Percentiles rank a stretch among this genome's conserved stretches.
Evolutionary conservation across 371 early-diverging fungal species (phyloP).

Genomic region (Funneliformis caledonium): DNA sequence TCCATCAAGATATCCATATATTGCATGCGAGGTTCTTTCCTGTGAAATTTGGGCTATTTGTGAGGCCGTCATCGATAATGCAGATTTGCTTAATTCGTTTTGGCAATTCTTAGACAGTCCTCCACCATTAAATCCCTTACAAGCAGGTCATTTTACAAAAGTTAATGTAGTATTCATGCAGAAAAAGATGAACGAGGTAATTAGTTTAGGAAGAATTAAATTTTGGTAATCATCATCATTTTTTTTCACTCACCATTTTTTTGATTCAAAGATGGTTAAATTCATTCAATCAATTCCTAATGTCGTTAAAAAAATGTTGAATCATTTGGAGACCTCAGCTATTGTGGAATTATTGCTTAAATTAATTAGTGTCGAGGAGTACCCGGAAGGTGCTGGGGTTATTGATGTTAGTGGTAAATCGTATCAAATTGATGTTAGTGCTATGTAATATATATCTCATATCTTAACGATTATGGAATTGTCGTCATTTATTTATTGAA

Average conservation of each 20-base stretch:
- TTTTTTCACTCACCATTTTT: not conserved
- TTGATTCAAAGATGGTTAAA: constrained; percentile 34
- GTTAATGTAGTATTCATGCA: constrained; percentile 83
- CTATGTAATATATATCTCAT: not conserved
- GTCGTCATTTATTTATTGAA: not conserved
- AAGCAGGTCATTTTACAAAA: constrained; percentile 87
- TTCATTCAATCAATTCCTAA: constrained; percentile 27
- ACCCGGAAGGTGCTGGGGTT: constrained; percentile 80
- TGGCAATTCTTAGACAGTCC: constrained; percentile 84
- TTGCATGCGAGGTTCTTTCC: constrained; percentile 85
- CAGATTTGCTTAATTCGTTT: constrained; percentile 72
- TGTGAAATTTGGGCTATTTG: constrained; percentile 85
- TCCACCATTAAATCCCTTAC: constrained; percentile 73
- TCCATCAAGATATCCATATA: constrained; percentile 70
- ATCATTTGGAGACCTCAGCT: constrained; percentile 83
- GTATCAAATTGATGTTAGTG: not conserved
- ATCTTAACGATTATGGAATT: not conserved
- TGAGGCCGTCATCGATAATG: constrained; percentile 72
- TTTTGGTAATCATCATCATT: not conserved
- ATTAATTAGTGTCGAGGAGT: constrained; percentile 88
- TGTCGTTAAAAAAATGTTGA: constrained; percentile 58
- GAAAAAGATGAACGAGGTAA: constrained; percentile 80
- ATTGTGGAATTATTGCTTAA: constrained; percentile 92
- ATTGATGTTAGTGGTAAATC: constrained; percentile 59
- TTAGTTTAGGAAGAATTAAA: not conserved